Conservation (phyloP, 441 rosid genomes). For the Capsella rubella region DNA sequence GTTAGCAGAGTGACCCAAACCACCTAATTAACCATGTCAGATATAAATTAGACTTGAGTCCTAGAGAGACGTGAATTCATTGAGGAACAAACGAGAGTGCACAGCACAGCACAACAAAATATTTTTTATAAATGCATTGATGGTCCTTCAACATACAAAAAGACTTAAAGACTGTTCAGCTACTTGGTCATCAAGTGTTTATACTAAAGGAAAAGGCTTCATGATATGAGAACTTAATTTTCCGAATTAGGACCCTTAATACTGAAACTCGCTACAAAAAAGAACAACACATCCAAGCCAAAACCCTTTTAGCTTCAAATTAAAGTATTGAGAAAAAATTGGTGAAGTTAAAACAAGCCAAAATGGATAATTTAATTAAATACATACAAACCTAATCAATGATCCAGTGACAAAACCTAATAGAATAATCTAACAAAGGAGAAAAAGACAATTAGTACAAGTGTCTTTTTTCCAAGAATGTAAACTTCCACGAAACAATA, state of each 20-base stretch:
- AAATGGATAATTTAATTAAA: conserved; percentile 7
- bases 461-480: neutral
- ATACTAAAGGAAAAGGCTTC: conserved; percentile 4
- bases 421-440: conserved; percentile 1
- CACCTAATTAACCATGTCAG: neutral
- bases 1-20: neutral
- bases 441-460: conserved; percentile 24
- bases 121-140: neutral
- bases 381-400: conserved; percentile 1
- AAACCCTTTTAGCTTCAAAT: neutral
- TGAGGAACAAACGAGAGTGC: neutral
- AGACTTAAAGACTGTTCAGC: neutral
- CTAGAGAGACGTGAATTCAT: neutral
- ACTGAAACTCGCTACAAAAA: neutral
- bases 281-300: neutral
- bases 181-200: neutral
- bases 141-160: neutral
- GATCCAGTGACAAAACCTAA: neutral
- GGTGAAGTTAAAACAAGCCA: conserved; percentile 21
- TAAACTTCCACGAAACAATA: conserved; percentile 41
- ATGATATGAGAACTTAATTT: neutral
- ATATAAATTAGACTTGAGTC: neutral
- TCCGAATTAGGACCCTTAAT: neutral
- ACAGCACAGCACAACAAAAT: neutral
- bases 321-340: conserved; percentile 14